These are phyloP conservation scores for Astrothelium macrocarpum DNA, from an alignment of 495 filamentous ascomycete species.

Conservation along the genomic window DNA sequence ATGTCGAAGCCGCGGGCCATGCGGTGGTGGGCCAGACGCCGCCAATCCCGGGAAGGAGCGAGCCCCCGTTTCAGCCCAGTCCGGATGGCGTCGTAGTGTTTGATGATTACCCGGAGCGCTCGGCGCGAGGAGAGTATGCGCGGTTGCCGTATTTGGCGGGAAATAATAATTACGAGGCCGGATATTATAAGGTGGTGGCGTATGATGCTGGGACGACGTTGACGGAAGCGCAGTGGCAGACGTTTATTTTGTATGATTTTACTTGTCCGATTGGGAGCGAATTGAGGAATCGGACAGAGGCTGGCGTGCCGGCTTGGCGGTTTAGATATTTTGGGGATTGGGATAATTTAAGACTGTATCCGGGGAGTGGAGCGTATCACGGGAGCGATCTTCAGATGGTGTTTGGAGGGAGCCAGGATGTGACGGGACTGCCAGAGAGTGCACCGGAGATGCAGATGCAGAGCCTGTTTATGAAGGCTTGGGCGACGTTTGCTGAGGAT, in stretches of 20 bases:
- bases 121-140: background rate
- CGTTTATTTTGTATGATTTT: slow-evolving; percentile 9
- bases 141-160: slow-evolving; percentile 11
- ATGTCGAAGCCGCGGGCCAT: slow-evolving; percentile 18
- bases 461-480: slow-evolving; percentile 17
- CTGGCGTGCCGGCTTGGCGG: slow-evolving; percentile 8
- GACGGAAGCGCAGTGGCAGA: slow-evolving; percentile 2
- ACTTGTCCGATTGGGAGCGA: slow-evolving; percentile 7
- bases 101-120: slow-evolving; percentile 5
- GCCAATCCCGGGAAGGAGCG: background rate
- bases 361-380: slow-evolving; percentile 18
- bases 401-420: slow-evolving; percentile 16
- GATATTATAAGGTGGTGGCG: slow-evolving; percentile 2
- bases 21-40: background rate
- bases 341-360: slow-evolving; percentile 16
- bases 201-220: background rate
- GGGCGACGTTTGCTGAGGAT: slow-evolving; percentile 16
- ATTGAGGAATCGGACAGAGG: background rate
- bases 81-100: slow-evolving; percentile 10
- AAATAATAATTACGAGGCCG: slow-evolving; percentile 8
- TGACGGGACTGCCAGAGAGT: slow-evolving; percentile 10
- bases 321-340: slow-evolving; percentile 16
- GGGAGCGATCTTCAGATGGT: slow-evolving; percentile 15
- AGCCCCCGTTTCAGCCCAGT: slow-evolving; percentile 10
- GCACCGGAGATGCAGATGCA: slow-evolving; percentile 12